Conservation (phyloP, 1,284 basidiomycete genomes). For the Apiotrichum porosum region DNA sequence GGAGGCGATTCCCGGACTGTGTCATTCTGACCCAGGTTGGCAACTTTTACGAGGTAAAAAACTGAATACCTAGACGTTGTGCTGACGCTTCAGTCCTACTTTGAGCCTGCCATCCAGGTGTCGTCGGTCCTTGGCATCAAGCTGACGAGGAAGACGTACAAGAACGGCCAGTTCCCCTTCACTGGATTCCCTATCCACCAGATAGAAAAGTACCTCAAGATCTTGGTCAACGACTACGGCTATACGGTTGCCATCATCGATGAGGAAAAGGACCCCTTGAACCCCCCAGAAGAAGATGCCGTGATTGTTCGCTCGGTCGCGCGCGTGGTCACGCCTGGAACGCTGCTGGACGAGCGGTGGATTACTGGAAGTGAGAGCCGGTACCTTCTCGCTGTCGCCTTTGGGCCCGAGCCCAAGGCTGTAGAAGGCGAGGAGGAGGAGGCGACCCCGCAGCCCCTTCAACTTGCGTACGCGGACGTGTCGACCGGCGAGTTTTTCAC, state of each 20-base stretch:
- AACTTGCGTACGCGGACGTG: conserved; percentile 86
- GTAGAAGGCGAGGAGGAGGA: background rate
- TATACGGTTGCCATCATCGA: conserved; percentile 87
- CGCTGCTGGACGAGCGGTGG: conserved; percentile 83
- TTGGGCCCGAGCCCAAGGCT: conserved; percentile 9
- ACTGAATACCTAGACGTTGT: background rate
- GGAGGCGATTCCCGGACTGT: conserved; percentile 75
- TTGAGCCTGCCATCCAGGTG: conserved; percentile 78
- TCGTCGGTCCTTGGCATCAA: conserved; percentile 59
- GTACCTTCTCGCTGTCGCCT: conserved; percentile 71
- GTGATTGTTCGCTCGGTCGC: conserved; percentile 61
- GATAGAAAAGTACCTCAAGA: conserved; percentile 77
- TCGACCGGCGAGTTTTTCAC: conserved; percentile 91
- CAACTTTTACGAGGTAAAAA: conserved; percentile 82
- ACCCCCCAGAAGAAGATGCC: background rate
- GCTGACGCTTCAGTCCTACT: conserved; percentile 68
- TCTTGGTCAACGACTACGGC: conserved; percentile 72
- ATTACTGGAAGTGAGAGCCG: conserved; percentile 79
- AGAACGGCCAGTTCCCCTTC: conserved; percentile 61
- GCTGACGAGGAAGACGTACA: conserved; percentile 41
- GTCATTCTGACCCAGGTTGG: conserved; percentile 85
- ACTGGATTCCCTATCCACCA: conserved; percentile 82
- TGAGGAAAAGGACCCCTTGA: conserved; percentile 58
- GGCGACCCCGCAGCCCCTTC: conserved; percentile 45
- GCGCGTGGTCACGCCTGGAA: conserved; percentile 84